These are phyloP conservation scores for Ceratocystis alfenasii DNA, from an alignment of 2,329 filamentous ascomycete genomes.

Conservation along the genomic window DNA sequence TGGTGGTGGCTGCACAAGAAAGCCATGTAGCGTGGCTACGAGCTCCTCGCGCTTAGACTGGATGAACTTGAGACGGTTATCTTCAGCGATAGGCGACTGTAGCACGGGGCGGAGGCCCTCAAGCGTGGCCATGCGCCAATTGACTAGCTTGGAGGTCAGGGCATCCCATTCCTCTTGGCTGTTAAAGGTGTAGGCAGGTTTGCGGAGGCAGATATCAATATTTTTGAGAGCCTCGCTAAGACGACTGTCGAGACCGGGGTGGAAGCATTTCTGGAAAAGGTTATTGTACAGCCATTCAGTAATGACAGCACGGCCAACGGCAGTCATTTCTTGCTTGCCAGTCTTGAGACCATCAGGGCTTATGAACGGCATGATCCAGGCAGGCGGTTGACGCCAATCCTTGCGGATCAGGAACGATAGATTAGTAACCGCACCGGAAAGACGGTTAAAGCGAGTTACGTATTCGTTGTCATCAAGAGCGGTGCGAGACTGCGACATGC, in stretches of 20 bases:
- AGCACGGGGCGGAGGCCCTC: constrained; percentile 73
- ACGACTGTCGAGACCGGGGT: constrained; percentile 67
- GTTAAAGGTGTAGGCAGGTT: constrained; percentile 57
- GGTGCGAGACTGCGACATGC: constrained; percentile 85
- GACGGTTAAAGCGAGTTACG: constrained; percentile 69
- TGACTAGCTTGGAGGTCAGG: constrained; percentile 72
- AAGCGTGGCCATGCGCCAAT: constrained; percentile 85
- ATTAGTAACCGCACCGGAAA: constrained; percentile 90
- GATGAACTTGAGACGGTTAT: constrained; percentile 57
- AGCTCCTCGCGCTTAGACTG: constrained; percentile 57
- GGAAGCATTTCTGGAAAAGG: constrained; percentile 84
- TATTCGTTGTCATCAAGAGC: constrained; percentile 95
- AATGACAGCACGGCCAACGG: constrained; percentile 78
- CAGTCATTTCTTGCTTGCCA: constrained; percentile 96
- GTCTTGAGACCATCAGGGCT: constrained; percentile 75
- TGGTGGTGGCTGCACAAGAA: constrained; percentile 64
- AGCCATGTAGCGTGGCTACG: constrained; percentile 56
- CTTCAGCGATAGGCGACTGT: constrained; percentile 49
- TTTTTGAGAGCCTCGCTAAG: constrained; percentile 70
- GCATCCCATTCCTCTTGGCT: constrained; percentile 84
- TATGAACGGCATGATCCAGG: constrained; percentile 67
- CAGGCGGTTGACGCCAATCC: constrained; percentile 72
- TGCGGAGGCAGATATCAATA: constrained; percentile 78
- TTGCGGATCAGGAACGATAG: constrained; percentile 93
- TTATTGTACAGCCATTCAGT: constrained; percentile 83